A percentile compares a stretch with the other conserved stretches of the same genome.
Evolutionary conservation across 768 basidiomycete genomes (phyloP).

Genomic region (Hortiboletus flavorubellus): DNA sequence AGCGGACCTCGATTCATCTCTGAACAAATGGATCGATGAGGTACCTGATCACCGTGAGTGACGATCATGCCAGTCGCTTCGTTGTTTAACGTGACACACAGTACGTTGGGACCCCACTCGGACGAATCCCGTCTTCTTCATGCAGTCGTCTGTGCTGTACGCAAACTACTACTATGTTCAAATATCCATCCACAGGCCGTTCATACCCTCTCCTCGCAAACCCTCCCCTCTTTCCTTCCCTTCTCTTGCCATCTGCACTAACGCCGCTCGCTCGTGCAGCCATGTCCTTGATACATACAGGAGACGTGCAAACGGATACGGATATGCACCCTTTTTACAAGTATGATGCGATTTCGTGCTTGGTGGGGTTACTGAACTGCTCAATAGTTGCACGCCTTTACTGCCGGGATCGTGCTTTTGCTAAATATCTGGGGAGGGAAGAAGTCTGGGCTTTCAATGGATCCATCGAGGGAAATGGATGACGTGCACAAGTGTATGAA

Average conservation of each 20-base stretch:
- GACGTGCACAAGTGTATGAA: conserved; percentile 52
- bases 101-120: conserved; percentile 45
- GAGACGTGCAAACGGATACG: conserved; percentile 26
- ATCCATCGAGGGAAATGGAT: conserved; percentile 43
- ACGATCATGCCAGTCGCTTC: neutral
- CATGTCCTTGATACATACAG: conserved; percentile 64
- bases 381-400: conserved; percentile 40
- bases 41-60: conserved; percentile 47
- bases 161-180: conserved; percentile 53
- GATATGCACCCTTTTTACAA: conserved; percentile 26
- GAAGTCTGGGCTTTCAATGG: conserved; percentile 38
- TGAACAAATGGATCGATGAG: conserved; percentile 76
- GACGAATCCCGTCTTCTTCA: conserved; percentile 36
- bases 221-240: conserved; percentile 46
- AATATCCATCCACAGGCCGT: conserved; percentile 76
- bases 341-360: conserved; percentile 15
- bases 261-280: conserved; percentile 72
- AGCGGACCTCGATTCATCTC: conserved; percentile 66
- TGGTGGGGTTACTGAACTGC: neutral
- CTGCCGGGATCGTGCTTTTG: conserved; percentile 49
- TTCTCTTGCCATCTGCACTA: conserved; percentile 82
- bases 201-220: conserved; percentile 64
- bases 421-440: conserved; percentile 56
- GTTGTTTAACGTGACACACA: conserved; percentile 18
- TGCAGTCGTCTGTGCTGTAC: conserved; percentile 51